Evolutionary conservation across 495 filamentous ascomycete species (phyloP).

Genomic region (Neurospora sp.): DNA sequence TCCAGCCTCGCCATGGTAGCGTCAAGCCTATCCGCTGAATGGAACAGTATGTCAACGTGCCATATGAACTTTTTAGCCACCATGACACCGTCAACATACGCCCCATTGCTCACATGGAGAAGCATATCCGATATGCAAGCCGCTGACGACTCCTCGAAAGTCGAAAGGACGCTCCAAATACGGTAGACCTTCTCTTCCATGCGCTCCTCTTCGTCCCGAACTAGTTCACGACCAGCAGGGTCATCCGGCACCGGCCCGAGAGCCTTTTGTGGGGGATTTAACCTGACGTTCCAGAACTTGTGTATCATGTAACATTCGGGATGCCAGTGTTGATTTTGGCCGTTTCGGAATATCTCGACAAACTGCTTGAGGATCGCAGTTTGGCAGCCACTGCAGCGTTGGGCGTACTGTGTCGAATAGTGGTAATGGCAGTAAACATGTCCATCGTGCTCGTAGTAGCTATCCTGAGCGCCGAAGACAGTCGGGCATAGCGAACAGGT

Average conservation of each 20-base stretch:
- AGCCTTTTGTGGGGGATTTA: slow-evolving; percentile 40
- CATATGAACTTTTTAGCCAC: slow-evolving; percentile 95
- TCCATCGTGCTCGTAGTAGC: slow-evolving; percentile 96
- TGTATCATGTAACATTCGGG: slow-evolving; percentile 99
- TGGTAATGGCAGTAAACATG: slow-evolving; percentile 98
- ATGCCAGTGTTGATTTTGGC: slow-evolving; percentile 98
- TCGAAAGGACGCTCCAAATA: slow-evolving; percentile 96
- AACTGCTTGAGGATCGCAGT: slow-evolving; percentile 99
- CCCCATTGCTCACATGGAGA: slow-evolving; percentile 95
- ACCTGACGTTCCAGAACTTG: slow-evolving; percentile 98
- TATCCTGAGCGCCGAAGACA: slow-evolving; percentile 94
- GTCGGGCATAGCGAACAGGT: slow-evolving; percentile 96
- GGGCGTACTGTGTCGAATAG: slow-evolving; percentile 95
- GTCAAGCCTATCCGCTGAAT: slow-evolving; percentile 77
- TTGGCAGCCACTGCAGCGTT: slow-evolving; percentile 91
- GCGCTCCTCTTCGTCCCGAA: slow-evolving; percentile 77
- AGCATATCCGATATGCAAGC: slow-evolving; percentile 99
- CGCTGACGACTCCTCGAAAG: slow-evolving; percentile 94
- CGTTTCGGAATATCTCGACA: slow-evolving; percentile 96
- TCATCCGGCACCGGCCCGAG: slow-evolving; percentile 51
- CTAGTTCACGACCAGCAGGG: slow-evolving; percentile 59
- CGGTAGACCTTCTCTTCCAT: slow-evolving; percentile 97
- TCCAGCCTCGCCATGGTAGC: slow-evolving; percentile 54
- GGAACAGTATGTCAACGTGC: slow-evolving; percentile 90
- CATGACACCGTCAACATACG: slow-evolving; percentile 88